Evolutionary conservation across 2,329 filamentous ascomycete genomes (phyloP), one percentile per base, ranked within the genome.

Genomic region (Pseudogymnoascus sp.): DNA sequence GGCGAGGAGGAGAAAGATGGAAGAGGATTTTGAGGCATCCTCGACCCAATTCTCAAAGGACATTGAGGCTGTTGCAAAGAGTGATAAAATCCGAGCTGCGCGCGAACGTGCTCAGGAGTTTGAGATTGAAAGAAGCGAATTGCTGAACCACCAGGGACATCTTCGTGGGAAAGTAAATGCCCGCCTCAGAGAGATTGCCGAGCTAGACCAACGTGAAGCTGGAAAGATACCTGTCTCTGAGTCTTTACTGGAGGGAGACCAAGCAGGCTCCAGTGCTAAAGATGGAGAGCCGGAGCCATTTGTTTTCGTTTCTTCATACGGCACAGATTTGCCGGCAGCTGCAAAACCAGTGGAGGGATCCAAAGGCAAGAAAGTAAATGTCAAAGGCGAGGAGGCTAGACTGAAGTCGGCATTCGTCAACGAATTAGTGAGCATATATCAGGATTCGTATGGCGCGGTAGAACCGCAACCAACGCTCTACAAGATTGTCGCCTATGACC

Each of bases 401-500:
- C 73, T 76, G 59, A 70, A 70, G 59, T 68, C 69, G 5, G 18
- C 51, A n/a, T 69, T 79, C 12, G 70, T 75, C 14, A 67, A 69
- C 6, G 74, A 78, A 65, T 70, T 79, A 18, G 71, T 72, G 39
- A 70, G 69, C 18, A 77, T 79, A 59, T 79, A 80, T 66, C 77
- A 79, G 67, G 71, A 75, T 39, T 64, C 66, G 8, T 79, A 78
- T 64, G 77, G 77, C 18, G 71, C 67, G 5, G 78, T 78, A 62
- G 69, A 71, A 62, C 65, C 61, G 39, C 68, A 69, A 16, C 68
- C 72, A 57, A 70, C 67, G 8, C 26, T 81, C 2, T 90, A 89
- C 77, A 89, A 84, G 71, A 81, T 90, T 36, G 77, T 91, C 5
- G 86, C 84, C 1, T 89, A 86, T 68, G 85, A 90, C 67, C 77